phyloP scores from a whole-genome alignment of 306 rosid species.

The Datisca glomerata region DNA sequence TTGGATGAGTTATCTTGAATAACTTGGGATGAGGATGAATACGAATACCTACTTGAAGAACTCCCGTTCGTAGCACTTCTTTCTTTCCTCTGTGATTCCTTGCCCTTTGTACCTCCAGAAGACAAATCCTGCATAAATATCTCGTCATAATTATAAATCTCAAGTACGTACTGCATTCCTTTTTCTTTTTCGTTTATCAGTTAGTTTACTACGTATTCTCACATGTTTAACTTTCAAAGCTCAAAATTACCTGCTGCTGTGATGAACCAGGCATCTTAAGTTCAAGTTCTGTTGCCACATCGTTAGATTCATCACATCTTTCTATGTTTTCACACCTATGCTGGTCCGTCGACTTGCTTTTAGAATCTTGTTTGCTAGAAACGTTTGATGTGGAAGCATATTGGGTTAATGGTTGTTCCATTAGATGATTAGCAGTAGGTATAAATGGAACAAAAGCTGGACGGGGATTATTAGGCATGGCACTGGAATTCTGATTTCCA shows the following conservation, averaged over 20 bases:
- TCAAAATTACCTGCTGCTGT: conserved; percentile 39
- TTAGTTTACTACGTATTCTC: background rate
- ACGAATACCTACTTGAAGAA: conserved; percentile 59
- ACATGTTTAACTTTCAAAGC: conserved; percentile 7
- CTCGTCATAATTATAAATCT: no score
- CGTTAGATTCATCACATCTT: conserved; percentile 43
- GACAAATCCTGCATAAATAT: conserved; percentile 39
- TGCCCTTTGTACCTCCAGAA: conserved; percentile 44
- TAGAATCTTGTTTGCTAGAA: conserved; percentile 44
- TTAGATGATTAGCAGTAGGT: conserved; percentile 38
- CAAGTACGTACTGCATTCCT: no score
- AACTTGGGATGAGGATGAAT: conserved; percentile 57
- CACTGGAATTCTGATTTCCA: conserved; percentile 50
- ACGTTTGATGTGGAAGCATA: conserved; percentile 35
- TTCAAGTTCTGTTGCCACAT: conserved; percentile 86
- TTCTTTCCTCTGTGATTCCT: conserved; percentile 51
- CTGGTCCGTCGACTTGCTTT: conserved; percentile 39
- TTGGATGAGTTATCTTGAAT: conserved; percentile 65
- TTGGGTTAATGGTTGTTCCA: conserved; percentile 38
- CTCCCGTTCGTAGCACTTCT: conserved; percentile 36
- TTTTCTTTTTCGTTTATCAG: conserved; percentile 7
- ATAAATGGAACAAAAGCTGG: conserved; percentile 54
- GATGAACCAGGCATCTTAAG: conserved; percentile 96
- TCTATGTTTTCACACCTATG: conserved; percentile 31
- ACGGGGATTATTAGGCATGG: conserved; percentile 51